These are phyloP conservation scores for Pseudocercospora musae DNA, from an alignment of 2,329 filamentous ascomycete genomes.

Conservation along the genomic window DNA sequence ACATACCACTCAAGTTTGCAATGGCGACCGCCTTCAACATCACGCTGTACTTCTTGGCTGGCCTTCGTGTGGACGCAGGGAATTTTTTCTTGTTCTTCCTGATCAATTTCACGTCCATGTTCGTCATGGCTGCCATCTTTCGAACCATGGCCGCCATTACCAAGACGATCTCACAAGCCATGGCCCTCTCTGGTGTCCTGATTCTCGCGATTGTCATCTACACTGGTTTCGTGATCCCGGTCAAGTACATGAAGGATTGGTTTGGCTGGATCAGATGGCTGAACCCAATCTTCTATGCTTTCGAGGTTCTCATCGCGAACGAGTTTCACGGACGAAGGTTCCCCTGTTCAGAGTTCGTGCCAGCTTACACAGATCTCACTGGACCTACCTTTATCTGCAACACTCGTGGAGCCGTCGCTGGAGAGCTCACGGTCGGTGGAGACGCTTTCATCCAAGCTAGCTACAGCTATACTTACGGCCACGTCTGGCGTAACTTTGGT, in stretches of 20 bases:
- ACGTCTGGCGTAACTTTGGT: constrained; percentile 59
- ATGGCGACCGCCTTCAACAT: constrained; percentile 53
- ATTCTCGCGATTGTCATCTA: constrained; percentile 61
- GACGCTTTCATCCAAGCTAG: constrained; percentile 35
- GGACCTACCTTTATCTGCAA: constrained; percentile 39
- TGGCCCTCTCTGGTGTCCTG: constrained; percentile 54
- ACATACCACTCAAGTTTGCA: constrained; percentile 58
- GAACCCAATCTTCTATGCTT: constrained; percentile 64
- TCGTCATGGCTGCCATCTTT: constrained; percentile 57
- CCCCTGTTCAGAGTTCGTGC: constrained; percentile 38
- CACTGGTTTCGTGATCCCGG: constrained; percentile 46
- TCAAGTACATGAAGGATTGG: constrained; percentile 53
- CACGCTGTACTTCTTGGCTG: constrained; percentile 57
- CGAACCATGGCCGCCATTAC: constrained; percentile 58
- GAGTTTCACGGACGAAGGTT: constrained; percentile 45
- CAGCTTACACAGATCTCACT: constrained; percentile 35
- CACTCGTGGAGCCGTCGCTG: constrained; percentile 39
- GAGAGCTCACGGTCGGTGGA: constrained; percentile 39
- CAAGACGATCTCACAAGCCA: constrained; percentile 60
- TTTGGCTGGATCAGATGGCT: constrained; percentile 43
- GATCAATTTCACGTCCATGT: constrained; percentile 58
- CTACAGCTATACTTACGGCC: constrained; percentile 42
- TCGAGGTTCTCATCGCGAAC: constrained; percentile 58
- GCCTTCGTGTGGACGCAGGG: constrained; percentile 38
- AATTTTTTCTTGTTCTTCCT: constrained; percentile 64